Evolutionary conservation across 805 yeast species (phyloP), one percentile per base, ranked within the genome.

Genomic region (Ogataea naganishii): DNA sequence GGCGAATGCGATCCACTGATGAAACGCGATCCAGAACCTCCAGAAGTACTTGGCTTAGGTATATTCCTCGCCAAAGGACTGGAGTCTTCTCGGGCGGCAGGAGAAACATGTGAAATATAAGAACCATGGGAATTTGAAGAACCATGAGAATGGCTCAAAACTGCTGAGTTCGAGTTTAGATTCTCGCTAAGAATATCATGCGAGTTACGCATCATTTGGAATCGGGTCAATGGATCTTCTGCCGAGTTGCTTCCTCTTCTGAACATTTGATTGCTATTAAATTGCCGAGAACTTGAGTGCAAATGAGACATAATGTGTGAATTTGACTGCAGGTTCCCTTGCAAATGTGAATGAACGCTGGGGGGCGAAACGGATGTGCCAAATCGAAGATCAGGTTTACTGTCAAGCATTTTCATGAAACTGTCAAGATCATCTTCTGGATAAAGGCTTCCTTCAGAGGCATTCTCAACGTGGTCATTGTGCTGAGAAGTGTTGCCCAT

Each of bases 311-410:
- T n/a, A n/a, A n/a, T n/a, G n/a, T n/a, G n/a, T n/a, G n/a, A n/a
- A n/a, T n/a, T n/a, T n/a, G n/a, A n/a, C n/a, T n/a, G n/a, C n/a
- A n/a, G n/a, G n/a, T n/a, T n/a, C n/a, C n/a, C n/a, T n/a, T n/a
- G n/a, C n/a, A n/a, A n/a, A n/a, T n/a, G n/a, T n/a, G n/a, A n/a
- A n/a, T n/a, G n/a, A n/a, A n/a, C n/a, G n/a, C n/a, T n/a, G n/a
- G n/a, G n/a, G n/a, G n/a, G n/a, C n/a, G n/a, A n/a, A n/a, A n/a
- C n/a, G n/a, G n/a, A n/a, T n/a, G n/a, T n/a, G n/a, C 52, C 35
- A 23, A 58, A 39, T 27, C 58, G 39, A 23, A 58, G 34, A 32
- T 55, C 60, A 1, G 63, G 63, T 29, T 51, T 58, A 7, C 56
- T 46, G 23, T 58, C 62, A 16, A 58, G 34, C 48, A 56, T 44